Conservation (phyloP, 2,329 filamentous ascomycete species). For the Plectosphaerella sp. region DNA sequence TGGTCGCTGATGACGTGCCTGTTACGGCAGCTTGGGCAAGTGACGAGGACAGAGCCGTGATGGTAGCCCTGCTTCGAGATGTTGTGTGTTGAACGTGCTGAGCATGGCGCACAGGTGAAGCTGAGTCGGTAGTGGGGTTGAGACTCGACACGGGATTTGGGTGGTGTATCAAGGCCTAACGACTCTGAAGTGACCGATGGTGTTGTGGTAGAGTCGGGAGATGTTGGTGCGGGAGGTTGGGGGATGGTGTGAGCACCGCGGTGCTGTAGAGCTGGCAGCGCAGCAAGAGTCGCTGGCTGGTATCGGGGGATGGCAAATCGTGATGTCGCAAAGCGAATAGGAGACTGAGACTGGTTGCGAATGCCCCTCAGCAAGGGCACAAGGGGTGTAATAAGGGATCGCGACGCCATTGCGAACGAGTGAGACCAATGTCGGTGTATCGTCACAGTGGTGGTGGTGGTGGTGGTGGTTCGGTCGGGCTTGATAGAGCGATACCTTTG, state of each 20-base stretch:
- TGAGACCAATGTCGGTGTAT: too few species aligned
- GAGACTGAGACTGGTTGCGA: too few species aligned
- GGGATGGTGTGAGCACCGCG: conserved; percentile 24
- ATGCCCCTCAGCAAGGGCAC: too few species aligned
- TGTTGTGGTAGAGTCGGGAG: not conserved
- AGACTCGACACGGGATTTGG: conserved; percentile 16
- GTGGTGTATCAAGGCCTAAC: not conserved
- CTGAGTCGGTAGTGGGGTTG: conserved; percentile 78
- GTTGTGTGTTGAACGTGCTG: conserved; percentile 72
- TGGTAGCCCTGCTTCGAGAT: conserved; percentile 96
- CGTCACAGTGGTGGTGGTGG: too few species aligned
- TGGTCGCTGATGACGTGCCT: conserved; percentile 92
- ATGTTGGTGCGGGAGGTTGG: conserved; percentile 8
- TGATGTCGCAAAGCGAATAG: too few species aligned
- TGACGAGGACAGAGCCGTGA: conserved; percentile 80
- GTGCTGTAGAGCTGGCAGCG: not conserved
- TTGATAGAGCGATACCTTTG: too few species aligned
- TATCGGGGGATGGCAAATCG: too few species aligned
- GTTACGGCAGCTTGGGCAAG: conserved; percentile 80
- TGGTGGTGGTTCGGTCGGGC: too few species aligned
- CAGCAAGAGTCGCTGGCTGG: too few species aligned
- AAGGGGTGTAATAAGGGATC: too few species aligned
- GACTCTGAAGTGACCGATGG: not conserved
- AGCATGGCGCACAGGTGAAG: conserved; percentile 90
- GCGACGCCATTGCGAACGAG: too few species aligned